Base-by-base conservation (phyloP, 345 rosid species). In the Melaleuca quinquenervia region DNA sequence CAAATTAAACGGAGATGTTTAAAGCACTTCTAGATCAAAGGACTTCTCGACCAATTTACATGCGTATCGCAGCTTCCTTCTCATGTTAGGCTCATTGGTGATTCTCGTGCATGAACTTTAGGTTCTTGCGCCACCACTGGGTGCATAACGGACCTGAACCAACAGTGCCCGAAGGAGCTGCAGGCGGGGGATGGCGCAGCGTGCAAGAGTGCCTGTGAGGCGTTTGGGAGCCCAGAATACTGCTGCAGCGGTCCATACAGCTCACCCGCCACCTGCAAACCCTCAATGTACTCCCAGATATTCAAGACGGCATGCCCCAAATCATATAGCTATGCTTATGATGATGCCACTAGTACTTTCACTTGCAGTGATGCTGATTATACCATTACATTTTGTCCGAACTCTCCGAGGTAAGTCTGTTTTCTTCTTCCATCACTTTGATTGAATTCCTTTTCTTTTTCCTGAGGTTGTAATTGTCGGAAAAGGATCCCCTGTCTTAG, bases 281-380 rank as follows among this genome's bases (percentile, higher is more conserved):
- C 98, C 14, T 92, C 95, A 3, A 84, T 87, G 54, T 95, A 93
- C 89, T 92, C 98, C 3, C 75, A 84, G 48, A 87, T 90, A 24
- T 95, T 95, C 91, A 95, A 95, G 91, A 85, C 90, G 15, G 95
- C 95, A 1, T 95, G 98, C 64, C 98, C 96, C 7, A 91, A 50
- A 62, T 93, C 98, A 0, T 95, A 95, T 56, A 95, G 98, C 92
- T 95, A 94, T 32, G 98, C 98, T 14, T 95, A 92, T 36, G 98
- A 95, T 85, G 98, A 95, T 32, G 92, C 94, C 56, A 84, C 91
- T 1, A 95, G 98, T 60, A 95, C 96, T 36, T 95, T 95, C 87
- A 95, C 96, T 5, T 93, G 96, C 82, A 85, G 88, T 8, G 91
- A 90, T 15, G 90, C 93, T 45, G 93, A 93, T 84, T 94, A 94